Evolutionary conservation across 805 yeast genomes (phyloP).

Genomic region (Lipomyces kockii): DNA sequence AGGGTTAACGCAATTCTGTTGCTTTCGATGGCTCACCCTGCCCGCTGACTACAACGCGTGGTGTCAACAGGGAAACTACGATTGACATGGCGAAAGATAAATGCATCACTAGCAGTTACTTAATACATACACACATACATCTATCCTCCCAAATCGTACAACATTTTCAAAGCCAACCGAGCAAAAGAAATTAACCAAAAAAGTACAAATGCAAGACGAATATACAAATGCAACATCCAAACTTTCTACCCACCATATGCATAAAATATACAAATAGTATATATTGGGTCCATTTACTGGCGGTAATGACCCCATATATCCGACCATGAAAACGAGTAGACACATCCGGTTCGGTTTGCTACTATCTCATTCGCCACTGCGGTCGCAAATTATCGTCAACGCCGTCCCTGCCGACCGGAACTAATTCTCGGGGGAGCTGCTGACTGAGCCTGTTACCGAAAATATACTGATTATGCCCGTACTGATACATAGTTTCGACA

Average conservation of each 20-base stretch:
- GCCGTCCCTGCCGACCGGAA: slow-evolving; percentile 21
- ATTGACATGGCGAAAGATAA: no score
- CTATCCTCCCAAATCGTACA: not conserved
- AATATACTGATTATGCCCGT: not conserved
- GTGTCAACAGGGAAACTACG: no score
- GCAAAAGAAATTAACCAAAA: not conserved
- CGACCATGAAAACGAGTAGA: not conserved
- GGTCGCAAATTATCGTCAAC: slow-evolving; percentile 24
- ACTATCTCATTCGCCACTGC: slow-evolving; percentile 30
- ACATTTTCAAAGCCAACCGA: not conserved
- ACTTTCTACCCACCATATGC: not conserved
- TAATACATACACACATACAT: not conserved
- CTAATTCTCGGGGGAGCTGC: slow-evolving; percentile 21
- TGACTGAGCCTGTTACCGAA: slow-evolving; percentile 2
- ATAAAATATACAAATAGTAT: not conserved
- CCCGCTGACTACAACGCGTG: no score
- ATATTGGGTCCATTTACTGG: no score
- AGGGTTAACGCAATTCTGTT: no score
- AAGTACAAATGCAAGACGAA: not conserved
- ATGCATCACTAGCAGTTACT: no score
- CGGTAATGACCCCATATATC: not conserved
- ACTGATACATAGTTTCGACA: slow-evolving; percentile 1
- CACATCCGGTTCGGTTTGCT: not conserved
- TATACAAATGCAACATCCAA: not conserved
- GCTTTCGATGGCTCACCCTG: no score